Evolutionary conservation across 148 eudicot genomes (phyloP).

Genomic region (Linanthus parryae): DNA sequence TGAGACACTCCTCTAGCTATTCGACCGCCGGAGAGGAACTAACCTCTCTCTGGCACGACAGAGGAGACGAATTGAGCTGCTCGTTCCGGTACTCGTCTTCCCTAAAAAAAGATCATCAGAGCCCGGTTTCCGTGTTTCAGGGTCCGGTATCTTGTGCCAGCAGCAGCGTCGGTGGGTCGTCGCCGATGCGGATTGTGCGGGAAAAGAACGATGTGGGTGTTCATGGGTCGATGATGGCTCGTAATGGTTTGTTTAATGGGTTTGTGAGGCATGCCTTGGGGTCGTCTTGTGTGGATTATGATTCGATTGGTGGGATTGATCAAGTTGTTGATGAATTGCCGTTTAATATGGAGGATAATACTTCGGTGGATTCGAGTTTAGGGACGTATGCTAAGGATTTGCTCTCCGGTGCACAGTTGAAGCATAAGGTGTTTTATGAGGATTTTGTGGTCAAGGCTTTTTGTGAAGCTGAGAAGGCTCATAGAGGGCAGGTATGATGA

Average conservation of each 20-base stretch:
- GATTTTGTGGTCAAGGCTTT: slow-evolving; percentile 80
- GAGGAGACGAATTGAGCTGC: slow-evolving; percentile 6
- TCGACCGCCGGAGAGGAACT: slow-evolving; percentile 22
- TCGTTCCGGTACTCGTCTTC: slow-evolving; percentile 2
- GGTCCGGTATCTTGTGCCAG: slow-evolving; percentile 45
- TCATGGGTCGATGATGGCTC: background rate
- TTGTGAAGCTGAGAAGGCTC: slow-evolving; percentile 91
- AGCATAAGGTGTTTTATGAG: slow-evolving; percentile 60
- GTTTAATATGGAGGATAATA: slow-evolving; percentile 4
- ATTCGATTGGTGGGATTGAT: slow-evolving; percentile 32
- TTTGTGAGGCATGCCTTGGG: slow-evolving; percentile 15
- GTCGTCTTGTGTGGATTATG: slow-evolving; percentile 67
- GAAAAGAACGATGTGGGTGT: slow-evolving; percentile 23
- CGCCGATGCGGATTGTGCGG: slow-evolving; percentile 36
- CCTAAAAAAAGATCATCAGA: slow-evolving; percentile 36
- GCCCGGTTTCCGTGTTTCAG: slow-evolving; percentile 83
- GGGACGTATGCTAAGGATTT: slow-evolving; percentile 38
- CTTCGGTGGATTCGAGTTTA: slow-evolving; percentile 10
- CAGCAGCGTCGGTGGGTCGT: slow-evolving; percentile 33
- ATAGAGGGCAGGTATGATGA: slow-evolving; percentile 80
- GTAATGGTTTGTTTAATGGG: slow-evolving; percentile 2
- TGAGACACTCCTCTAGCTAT: slow-evolving; percentile 33
- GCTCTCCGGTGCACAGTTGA: slow-evolving; percentile 64
- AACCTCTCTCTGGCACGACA: slow-evolving; percentile 1
- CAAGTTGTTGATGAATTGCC: slow-evolving; percentile 14